phyloP scores from a whole-genome alignment of 495 filamentous ascomycete species.

The Tetracladium setigerum region DNA sequence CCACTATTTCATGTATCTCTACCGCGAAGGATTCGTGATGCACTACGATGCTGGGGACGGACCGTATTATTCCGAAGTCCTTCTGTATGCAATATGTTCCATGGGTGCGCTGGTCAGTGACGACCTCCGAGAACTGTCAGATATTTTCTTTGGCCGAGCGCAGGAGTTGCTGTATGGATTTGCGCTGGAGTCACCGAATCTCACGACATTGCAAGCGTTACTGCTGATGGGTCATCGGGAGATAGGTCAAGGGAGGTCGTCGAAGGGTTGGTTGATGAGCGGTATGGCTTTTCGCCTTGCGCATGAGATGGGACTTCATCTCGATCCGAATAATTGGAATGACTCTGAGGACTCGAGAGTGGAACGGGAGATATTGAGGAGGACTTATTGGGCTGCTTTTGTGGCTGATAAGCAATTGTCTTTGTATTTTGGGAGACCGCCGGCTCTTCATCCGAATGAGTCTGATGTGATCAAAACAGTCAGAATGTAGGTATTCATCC shows the following conservation, averaged over 20 bases:
- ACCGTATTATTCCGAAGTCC: slow-evolving; percentile 27
- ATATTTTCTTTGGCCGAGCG: slow-evolving; percentile 25
- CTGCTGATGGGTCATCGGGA: slow-evolving; percentile 26
- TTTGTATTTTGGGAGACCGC: slow-evolving; percentile 27
- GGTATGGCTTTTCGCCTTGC: slow-evolving; percentile 27
- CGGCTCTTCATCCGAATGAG: slow-evolving; percentile 25
- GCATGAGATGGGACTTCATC: slow-evolving; percentile 27
- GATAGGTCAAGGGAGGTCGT: slow-evolving; percentile 24
- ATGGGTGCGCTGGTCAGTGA: slow-evolving; percentile 24
- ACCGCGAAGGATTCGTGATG: slow-evolving; percentile 26
- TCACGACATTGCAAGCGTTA: slow-evolving; percentile 26
- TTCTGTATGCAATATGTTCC: slow-evolving; percentile 28
- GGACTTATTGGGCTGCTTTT: slow-evolving; percentile 29
- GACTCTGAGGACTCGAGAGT: slow-evolving; percentile 18
- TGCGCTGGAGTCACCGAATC: slow-evolving; percentile 25
- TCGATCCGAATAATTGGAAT: slow-evolving; percentile 29
- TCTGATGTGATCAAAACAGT: slow-evolving; percentile 27
- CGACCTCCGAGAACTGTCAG: slow-evolving; percentile 21
- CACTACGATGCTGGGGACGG: slow-evolving; percentile 24
- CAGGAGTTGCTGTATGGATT: slow-evolving; percentile 24
- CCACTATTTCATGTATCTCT: slow-evolving; percentile 26
- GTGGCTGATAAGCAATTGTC: slow-evolving; percentile 26
- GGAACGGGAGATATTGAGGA: slow-evolving; percentile 24
- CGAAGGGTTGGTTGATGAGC: slow-evolving; percentile 29
- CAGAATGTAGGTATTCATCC: slow-evolving; percentile 10